Evolutionary conservation across 768 basidiomycete species (phyloP).

Genomic region (Lactifluus echinatus): DNA sequence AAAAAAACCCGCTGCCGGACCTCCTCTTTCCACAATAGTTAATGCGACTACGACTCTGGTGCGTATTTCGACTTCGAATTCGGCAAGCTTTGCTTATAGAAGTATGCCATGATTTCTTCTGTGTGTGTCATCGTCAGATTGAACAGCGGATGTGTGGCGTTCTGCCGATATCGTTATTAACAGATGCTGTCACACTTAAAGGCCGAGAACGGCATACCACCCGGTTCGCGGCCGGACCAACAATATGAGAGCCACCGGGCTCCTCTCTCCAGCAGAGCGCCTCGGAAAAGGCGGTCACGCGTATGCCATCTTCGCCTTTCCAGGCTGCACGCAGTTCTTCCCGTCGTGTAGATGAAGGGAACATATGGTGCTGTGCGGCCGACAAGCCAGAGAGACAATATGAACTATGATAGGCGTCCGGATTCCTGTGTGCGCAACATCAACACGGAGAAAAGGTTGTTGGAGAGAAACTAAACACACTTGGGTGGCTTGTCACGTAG

Average conservation of each 20-base stretch:
- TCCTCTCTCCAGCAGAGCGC: conserved; percentile 63
- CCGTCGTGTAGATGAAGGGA: conserved; percentile 34
- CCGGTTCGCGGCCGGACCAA: conserved; percentile 56
- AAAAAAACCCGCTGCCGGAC: too few relatives aligned
- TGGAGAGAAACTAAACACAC: conserved; percentile 33
- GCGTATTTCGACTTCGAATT: too few relatives aligned
- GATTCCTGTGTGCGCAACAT: conserved; percentile 43
- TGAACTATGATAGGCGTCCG: conserved; percentile 93
- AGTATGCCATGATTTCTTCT: conserved; percentile 59
- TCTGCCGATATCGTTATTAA: conserved; percentile 38
- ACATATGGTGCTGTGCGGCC: conserved; percentile 73
- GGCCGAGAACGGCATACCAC: conserved; percentile 38
- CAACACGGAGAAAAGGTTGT: neutral
- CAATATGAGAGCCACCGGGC: conserved; percentile 42
- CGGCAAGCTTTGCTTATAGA: conserved; percentile 55
- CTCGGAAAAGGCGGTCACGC: conserved; percentile 42
- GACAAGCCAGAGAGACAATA: conserved; percentile 91
- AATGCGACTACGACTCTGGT: too few relatives aligned
- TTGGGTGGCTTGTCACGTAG: conserved; percentile 94
- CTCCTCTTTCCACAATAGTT: neutral
- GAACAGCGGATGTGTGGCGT: conserved; percentile 75
- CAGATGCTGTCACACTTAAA: neutral
- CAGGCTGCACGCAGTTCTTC: conserved; percentile 33
- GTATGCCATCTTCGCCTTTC: conserved; percentile 29
- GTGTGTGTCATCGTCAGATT: conserved; percentile 64